phyloP scores from a whole-genome alignment of 2,329 filamentous ascomycete species.

The Penicillium corylophilum region DNA sequence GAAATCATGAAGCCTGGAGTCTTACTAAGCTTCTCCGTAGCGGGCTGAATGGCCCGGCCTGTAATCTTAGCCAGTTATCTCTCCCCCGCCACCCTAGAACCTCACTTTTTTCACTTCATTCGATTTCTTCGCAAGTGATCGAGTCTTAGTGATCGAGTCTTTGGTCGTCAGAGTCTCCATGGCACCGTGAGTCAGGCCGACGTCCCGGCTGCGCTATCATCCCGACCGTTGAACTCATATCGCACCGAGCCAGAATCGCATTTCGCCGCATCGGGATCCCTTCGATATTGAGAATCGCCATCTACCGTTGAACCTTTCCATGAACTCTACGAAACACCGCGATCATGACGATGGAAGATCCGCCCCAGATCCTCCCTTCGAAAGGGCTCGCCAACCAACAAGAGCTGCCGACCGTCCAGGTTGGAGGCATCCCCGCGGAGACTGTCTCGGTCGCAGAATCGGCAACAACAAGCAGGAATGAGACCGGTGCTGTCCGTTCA shows the following conservation, averaged over 20 bases:
- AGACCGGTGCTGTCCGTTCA: not conserved
- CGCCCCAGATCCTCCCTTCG: not conserved
- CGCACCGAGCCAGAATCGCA: not conserved
- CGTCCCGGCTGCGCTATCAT: not conserved
- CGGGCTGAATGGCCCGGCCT: not conserved
- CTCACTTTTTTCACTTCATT: not conserved
- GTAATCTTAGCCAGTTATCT: not conserved
- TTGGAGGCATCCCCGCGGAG: not conserved
- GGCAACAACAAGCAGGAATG: not conserved
- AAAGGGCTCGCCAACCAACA: slow-evolving; percentile 1
- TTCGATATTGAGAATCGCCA: not conserved
- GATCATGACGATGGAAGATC: slow-evolving; percentile 19
- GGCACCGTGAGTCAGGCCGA: slow-evolving; percentile 1
- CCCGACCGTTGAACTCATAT: not conserved
- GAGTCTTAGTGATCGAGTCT: not conserved
- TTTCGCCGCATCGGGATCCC: slow-evolving; percentile 1
- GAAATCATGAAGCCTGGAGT: not conserved
- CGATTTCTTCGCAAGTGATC: not conserved
- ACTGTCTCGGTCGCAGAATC: slow-evolving; percentile 11
- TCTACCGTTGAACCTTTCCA: not conserved
- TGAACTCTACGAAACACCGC: not conserved
- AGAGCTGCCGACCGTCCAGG: not conserved
- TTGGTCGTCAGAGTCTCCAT: not conserved
- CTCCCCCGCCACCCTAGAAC: slow-evolving; percentile 4
- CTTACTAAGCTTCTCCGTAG: slow-evolving; percentile 1